Evolutionary conservation across 2,329 filamentous ascomycete genomes (phyloP).

Genomic region (Ustulina deusta): DNA sequence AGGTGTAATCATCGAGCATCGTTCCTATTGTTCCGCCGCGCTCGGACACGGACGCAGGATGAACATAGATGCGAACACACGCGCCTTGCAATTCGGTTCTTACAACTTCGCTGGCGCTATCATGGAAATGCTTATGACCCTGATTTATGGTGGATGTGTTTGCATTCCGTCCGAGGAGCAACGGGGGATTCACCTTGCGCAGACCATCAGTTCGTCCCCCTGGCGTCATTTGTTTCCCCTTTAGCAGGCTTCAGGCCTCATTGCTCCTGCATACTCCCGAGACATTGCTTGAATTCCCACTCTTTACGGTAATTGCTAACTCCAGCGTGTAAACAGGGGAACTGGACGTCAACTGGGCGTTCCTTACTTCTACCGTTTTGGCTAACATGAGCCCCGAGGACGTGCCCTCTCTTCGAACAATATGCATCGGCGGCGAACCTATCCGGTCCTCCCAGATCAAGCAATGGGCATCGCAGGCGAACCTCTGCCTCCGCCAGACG

Average conservation of each 20-base stretch:
- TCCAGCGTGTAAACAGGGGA: too few species aligned
- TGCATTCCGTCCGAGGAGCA: constrained; percentile 3
- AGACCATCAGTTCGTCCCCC: too few species aligned
- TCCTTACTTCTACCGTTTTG: constrained; percentile 3
- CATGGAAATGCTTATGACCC: constrained; percentile 8
- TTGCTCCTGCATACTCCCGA: too few species aligned
- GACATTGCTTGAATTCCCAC: too few species aligned
- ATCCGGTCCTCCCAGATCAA: constrained; percentile 8
- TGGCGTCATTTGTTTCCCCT: too few species aligned
- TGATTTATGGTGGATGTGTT: constrained; percentile 7
- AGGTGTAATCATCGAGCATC: constrained; percentile 2
- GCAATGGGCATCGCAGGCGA: constrained; percentile 2
- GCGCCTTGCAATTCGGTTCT: constrained; percentile 8
- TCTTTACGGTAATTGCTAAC: too few species aligned
- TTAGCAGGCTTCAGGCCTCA: too few species aligned
- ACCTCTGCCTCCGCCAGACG: constrained; percentile 1
- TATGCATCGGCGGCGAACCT: background rate
- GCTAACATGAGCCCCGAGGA: constrained; percentile 7
- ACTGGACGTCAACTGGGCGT: constrained; percentile 1
- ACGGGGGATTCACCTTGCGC: background rate
- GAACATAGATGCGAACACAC: constrained; percentile 1
- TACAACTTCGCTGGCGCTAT: constrained; percentile 13
- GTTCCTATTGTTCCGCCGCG: constrained; percentile 3
- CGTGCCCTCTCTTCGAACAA: constrained; percentile 5
- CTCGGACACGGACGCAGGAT: background rate